Percentiles rank a stretch among this genome's conserved stretches.
phyloP scores from a whole-genome alignment of 2,329 filamentous ascomycete species.

The Peltaster fructicola region DNA sequence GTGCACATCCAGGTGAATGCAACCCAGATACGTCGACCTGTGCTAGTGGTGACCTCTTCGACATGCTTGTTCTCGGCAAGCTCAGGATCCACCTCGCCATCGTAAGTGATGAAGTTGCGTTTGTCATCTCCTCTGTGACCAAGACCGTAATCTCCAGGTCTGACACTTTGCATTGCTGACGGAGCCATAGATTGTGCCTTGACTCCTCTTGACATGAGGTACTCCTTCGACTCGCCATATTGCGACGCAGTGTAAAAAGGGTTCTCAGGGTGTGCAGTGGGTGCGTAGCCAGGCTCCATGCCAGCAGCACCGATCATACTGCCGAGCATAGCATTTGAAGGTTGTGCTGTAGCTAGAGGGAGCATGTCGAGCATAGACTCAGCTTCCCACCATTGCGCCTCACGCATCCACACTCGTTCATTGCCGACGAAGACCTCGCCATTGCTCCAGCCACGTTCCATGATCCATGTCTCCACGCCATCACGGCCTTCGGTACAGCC shows the following conservation, averaged over 20 bases:
- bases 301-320: slow-evolving; percentile 38
- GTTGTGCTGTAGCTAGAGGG: slow-evolving; percentile 31
- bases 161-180: slow-evolving; percentile 35
- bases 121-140: slow-evolving; percentile 69
- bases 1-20: slow-evolving; percentile 69
- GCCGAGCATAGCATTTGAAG: slow-evolving; percentile 24
- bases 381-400: slow-evolving; percentile 92
- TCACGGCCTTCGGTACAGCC: slow-evolving; percentile 83
- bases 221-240: slow-evolving; percentile 43
- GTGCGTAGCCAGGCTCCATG: slow-evolving; percentile 52
- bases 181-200: slow-evolving; percentile 31
- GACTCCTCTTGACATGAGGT: slow-evolving; percentile 38
- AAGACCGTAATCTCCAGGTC: slow-evolving; percentile 70
- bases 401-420: slow-evolving; percentile 90
- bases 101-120: slow-evolving; percentile 52
- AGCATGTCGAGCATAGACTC: slow-evolving; percentile 91
- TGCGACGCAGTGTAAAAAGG: slow-evolving; percentile 10
- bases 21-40: slow-evolving; percentile 60
- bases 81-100: slow-evolving; percentile 60
- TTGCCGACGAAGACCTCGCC: slow-evolving; percentile 83
- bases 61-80: slow-evolving; percentile 60
- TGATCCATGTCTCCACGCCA: slow-evolving; percentile 82
- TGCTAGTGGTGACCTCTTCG: slow-evolving; percentile 47
- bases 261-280: slow-evolving; percentile 23
- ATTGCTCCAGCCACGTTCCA: slow-evolving; percentile 95